Percentiles rank a stretch among this genome's conserved stretches.
Evolutionary conservation across 148 eudicot species (phyloP).

Genomic region (Vaccinium darrowii): DNA sequence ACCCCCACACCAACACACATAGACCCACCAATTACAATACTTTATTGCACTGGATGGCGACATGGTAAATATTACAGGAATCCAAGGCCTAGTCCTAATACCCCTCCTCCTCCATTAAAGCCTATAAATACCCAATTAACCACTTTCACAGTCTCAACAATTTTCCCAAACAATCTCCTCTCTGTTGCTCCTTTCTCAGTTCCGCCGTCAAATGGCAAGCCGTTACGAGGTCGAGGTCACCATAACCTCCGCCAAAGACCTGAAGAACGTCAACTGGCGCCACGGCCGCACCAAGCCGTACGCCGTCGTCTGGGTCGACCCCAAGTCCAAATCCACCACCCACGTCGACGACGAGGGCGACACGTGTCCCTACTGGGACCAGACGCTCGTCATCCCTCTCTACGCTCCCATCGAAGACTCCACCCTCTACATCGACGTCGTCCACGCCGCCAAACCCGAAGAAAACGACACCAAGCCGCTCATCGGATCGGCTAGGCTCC

Average conservation of each 20-base stretch:
- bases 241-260: constrained; percentile 63
- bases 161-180: too few relatives aligned
- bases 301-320: constrained; percentile 80
- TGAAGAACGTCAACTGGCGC: constrained; percentile 91
- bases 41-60: background rate
- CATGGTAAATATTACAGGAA: background rate
- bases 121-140: constrained; percentile 14
- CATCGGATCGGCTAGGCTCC: constrained; percentile 63
- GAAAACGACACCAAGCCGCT: constrained; percentile 60
- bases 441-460: constrained; percentile 58
- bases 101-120: background rate
- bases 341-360: constrained; percentile 67
- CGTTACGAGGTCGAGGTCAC: constrained; percentile 60
- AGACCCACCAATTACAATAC: too few relatives aligned
- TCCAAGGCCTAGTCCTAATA: background rate
- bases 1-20: too few relatives aligned
- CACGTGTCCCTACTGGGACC: constrained; percentile 64
- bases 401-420: constrained; percentile 62
- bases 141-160: background rate
- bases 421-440: constrained; percentile 58
- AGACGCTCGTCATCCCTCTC: constrained; percentile 59
- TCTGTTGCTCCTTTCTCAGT: background rate
- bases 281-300: constrained; percentile 68
- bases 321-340: constrained; percentile 51
- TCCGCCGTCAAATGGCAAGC: constrained; percentile 36